Evolutionary conservation across 768 basidiomycete species (phyloP).

Genomic region (Naganishia vaughanmartiniae): DNA sequence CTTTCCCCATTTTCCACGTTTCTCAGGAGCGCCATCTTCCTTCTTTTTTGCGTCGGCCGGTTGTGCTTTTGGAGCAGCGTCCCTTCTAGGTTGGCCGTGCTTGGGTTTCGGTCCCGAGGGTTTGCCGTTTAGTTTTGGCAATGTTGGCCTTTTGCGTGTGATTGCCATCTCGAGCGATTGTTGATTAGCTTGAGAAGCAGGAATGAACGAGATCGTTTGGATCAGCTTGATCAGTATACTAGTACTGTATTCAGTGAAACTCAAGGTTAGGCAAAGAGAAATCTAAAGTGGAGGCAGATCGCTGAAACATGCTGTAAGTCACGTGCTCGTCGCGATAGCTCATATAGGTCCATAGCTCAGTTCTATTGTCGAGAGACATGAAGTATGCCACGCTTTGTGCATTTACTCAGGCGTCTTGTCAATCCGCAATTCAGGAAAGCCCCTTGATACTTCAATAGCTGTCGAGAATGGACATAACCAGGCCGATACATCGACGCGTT

Average conservation of each 20-base stretch:
- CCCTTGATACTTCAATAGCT: too few species aligned
- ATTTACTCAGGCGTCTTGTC: too few species aligned
- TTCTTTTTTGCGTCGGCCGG: neutral
- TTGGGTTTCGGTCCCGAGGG: slow-evolving; percentile 6
- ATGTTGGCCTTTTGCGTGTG: slow-evolving; percentile 7
- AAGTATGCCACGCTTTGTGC: too few species aligned
- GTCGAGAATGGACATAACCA: too few species aligned
- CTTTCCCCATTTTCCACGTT: slow-evolving; percentile 19
- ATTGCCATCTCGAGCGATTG: neutral
- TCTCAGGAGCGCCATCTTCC: neutral
- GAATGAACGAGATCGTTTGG: too few species aligned
- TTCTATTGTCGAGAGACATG: too few species aligned
- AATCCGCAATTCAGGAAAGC: too few species aligned
- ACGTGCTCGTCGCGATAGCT: neutral
- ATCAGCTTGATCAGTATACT: neutral
- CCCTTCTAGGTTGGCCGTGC: slow-evolving; percentile 6
- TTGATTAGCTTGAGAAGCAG: neutral
- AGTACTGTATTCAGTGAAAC: neutral
- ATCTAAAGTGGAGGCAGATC: slow-evolving; percentile 16
- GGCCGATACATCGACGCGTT: too few species aligned
- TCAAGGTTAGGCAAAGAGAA: neutral
- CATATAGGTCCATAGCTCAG: neutral
- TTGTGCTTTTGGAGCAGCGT: slow-evolving; percentile 9
- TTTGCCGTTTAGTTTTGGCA: slow-evolving; percentile 23
- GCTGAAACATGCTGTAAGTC: slow-evolving; percentile 24